Evolutionary conservation across 2,329 filamentous ascomycete species (phyloP).

Genomic region (Boeremia exigua): DNA sequence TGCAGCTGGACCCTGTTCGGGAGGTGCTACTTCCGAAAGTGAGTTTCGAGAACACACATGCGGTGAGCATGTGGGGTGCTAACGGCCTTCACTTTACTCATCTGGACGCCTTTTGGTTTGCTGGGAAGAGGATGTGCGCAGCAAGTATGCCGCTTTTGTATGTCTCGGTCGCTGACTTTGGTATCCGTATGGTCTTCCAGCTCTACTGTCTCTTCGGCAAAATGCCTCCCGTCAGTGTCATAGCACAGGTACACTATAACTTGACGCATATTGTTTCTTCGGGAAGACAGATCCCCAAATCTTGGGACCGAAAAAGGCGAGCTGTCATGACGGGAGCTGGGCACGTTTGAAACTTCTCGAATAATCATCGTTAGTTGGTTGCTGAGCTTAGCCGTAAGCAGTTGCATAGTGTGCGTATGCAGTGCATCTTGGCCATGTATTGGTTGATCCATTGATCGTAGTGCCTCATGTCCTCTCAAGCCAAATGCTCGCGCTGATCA

Average conservation of each 20-base stretch:
- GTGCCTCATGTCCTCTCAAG: neutral
- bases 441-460: neutral
- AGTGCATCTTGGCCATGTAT: neutral
- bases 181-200: too few species aligned
- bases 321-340: slow-evolving; percentile 9
- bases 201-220: neutral
- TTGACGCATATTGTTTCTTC: neutral
- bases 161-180: too few species aligned
- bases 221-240: neutral
- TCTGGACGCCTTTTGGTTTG: neutral
- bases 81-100: neutral
- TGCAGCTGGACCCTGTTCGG: slow-evolving; percentile 7
- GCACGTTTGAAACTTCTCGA: neutral
- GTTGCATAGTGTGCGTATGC: neutral
- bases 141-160: neutral
- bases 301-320: slow-evolving; percentile 8
- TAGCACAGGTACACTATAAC: neutral
- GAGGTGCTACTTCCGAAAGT: slow-evolving; percentile 4
- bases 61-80: slow-evolving; percentile 4
- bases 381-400: neutral
- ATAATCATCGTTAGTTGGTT: neutral
- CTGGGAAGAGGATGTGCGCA: neutral
- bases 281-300: neutral
- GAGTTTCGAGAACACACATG: neutral
- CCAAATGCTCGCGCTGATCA: neutral